Evolutionary conservation across 2,329 filamentous ascomycete species (phyloP).

Genomic region (Colletotrichum nymphaeae): DNA sequence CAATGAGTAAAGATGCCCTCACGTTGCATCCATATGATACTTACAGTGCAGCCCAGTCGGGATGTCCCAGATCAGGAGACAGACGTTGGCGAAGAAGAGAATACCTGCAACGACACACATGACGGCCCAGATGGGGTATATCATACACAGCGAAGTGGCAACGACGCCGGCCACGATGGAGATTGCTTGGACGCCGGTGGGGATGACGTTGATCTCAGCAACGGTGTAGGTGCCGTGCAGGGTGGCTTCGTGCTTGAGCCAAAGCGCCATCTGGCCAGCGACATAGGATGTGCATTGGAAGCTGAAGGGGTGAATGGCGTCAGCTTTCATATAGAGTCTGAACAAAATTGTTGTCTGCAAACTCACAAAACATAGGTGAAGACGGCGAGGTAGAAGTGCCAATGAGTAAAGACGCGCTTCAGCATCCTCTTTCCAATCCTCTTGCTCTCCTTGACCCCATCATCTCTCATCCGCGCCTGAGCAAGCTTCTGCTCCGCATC

Average conservation of each 20-base stretch:
- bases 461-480: slow-evolving; percentile 41
- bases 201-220: slow-evolving; percentile 37
- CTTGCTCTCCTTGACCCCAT: slow-evolving; percentile 33
- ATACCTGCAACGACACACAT: slow-evolving; percentile 38
- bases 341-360: too few relatives aligned
- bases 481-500: slow-evolving; percentile 46
- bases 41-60: slow-evolving; percentile 33
- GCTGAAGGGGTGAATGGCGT: neutral
- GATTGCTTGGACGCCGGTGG: slow-evolving; percentile 36
- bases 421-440: slow-evolving; percentile 42
- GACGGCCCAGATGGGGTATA: slow-evolving; percentile 45
- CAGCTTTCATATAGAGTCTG: too few relatives aligned
- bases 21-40: too few relatives aligned
- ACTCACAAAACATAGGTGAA: slow-evolving; percentile 38
- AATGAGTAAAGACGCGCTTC: slow-evolving; percentile 41
- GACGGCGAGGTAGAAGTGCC: slow-evolving; percentile 43
- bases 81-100: slow-evolving; percentile 34
- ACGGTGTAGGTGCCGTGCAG: slow-evolving; percentile 20
- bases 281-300: slow-evolving; percentile 37
- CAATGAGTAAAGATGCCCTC: neutral
- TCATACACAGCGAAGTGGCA: slow-evolving; percentile 43
- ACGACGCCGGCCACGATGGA: slow-evolving; percentile 39
- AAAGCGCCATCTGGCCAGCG: slow-evolving; percentile 37
- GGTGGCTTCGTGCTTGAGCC: slow-evolving; percentile 38
- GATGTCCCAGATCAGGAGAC: slow-evolving; percentile 36